Evolutionary conservation across 306 rosid species (phyloP), one percentile per base, ranked within the genome.

Genomic region (Glycyrrhiza uralensis): DNA sequence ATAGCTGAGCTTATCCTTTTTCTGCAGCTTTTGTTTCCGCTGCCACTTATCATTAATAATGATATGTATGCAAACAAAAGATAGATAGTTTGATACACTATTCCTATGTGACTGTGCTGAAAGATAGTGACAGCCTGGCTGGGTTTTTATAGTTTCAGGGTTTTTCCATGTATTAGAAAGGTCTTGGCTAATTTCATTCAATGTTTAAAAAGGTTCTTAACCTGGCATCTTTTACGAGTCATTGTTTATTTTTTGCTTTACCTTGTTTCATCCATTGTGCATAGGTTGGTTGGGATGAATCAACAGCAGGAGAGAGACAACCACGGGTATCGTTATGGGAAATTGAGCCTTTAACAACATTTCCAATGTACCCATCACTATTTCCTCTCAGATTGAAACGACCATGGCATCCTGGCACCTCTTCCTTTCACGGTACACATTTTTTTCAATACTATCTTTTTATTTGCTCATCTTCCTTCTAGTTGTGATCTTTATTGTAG

Each of bases 281-380:
- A 29, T 67, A 85, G 97, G 97, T 91, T 45, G 97, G 97, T 70
- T 91, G 97, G 97, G 97, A 91, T 72, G 97, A 91, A 80, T 89
- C 97, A 58, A 87, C 97, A 22, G 89, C 92, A 35, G 96, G 92
- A 42, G 97, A 91, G 66, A 85, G 97, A 76, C 96, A 82, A 78
- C 97, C 97, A 28, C 76, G 97, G 32, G 97, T 91, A 10, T 91
- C 96, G 0, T 79, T 91, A 67, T 91, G 97, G 97, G 97, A 91
- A 83, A 91, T 91, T 77, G 97, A 91, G 82, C 97, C 97, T 65
- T 82, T 91, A 56, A 91, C 97, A 52, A 91, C 92, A 29, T 91
- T 91, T 74, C 97, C 97, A 7, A 88, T 91, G 96, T 91, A 91
- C 63, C 96, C 97, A 44, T 91, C 97, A 10, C 76, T 91, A 35